These are phyloP conservation scores for Phytophthora fragariaefolia DNA, from an alignment of 352 stramenopile genomes.

Conservation along the genomic window DNA sequence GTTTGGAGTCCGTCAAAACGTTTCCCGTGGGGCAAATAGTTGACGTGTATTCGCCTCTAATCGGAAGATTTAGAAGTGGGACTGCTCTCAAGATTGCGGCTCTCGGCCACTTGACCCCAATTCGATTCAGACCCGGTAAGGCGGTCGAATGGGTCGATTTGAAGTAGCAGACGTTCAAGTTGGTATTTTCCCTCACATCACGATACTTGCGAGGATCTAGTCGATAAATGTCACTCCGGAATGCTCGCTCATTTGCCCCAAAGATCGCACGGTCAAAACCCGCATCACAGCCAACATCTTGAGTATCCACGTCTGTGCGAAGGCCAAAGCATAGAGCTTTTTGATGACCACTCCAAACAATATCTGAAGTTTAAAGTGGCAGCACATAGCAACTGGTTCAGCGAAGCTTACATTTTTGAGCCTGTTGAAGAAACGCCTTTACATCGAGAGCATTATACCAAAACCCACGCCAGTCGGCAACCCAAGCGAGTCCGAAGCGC, in stretches of 20 bases:
- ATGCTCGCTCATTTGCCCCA: slow-evolving; percentile 7
- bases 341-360: slow-evolving; percentile 30
- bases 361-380: slow-evolving; percentile 42
- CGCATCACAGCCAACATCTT: slow-evolving; percentile 9
- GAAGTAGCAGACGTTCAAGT: slow-evolving; percentile 61
- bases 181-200: slow-evolving; percentile 43
- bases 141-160: slow-evolving; percentile 65
- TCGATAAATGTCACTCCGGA: background rate
- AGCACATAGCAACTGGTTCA: slow-evolving; percentile 8
- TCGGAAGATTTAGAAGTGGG: slow-evolving; percentile 42
- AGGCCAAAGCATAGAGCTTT: slow-evolving; percentile 40
- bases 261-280: slow-evolving; percentile 6
- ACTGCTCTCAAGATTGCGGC: slow-evolving; percentile 50
- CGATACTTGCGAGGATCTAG: background rate
- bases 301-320: slow-evolving; percentile 23
- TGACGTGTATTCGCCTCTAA: slow-evolving; percentile 66
- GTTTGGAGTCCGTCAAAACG: slow-evolving; percentile 46
- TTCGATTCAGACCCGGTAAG: slow-evolving; percentile 33
- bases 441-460: background rate
- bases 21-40: slow-evolving; percentile 54
- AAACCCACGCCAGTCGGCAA: background rate
- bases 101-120: slow-evolving; percentile 48
- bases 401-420: slow-evolving; percentile 40
- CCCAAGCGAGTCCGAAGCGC: background rate
- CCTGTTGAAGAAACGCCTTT: background rate